phyloP scores from a whole-genome alignment of 2,329 filamentous ascomycete genomes.

The Achaetomium macrosporum region DNA sequence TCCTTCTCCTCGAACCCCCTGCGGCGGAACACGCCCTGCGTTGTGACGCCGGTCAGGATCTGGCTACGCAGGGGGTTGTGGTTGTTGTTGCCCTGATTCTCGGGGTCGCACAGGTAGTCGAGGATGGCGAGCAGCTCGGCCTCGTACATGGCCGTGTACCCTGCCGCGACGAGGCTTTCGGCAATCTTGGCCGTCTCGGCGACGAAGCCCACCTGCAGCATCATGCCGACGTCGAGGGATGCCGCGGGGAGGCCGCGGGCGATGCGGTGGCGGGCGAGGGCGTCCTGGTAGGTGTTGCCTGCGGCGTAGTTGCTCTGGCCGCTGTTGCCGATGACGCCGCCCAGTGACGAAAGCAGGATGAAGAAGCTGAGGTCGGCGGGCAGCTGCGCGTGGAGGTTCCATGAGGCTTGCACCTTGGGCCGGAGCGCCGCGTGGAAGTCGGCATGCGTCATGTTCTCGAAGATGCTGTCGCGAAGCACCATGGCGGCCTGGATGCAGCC shows the following conservation, averaged over 20 bases:
- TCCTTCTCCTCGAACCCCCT: no score
- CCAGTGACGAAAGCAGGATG: slow-evolving; percentile 6
- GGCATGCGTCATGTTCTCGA: neutral
- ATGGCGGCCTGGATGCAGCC: neutral
- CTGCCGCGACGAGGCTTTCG: no score
- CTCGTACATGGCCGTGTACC: no score
- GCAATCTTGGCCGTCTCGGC: no score
- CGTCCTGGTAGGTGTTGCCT: slow-evolving; percentile 8
- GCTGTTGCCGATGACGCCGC: neutral
- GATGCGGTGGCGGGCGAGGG: slow-evolving; percentile 4
- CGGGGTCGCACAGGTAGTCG: no score
- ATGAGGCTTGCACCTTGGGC: neutral
- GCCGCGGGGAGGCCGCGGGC: slow-evolving; percentile 1
- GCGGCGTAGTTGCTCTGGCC: slow-evolving; percentile 8
- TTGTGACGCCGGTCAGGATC: no score
- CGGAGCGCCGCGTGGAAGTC: neutral
- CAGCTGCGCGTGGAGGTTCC: neutral
- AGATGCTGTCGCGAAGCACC: neutral
- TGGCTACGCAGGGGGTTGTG: no score
- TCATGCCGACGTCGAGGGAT: slow-evolving; percentile 32
- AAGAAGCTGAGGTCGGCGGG: slow-evolving; percentile 1
- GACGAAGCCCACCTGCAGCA: slow-evolving; percentile 20
- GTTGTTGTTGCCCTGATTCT: no score
- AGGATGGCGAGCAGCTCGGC: no score
- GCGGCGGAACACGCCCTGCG: no score